Evolutionary conservation across 176 grass and related monocot species (phyloP), one percentile per base, ranked within the genome.

Genomic region (Saccharum spontaneum): DNA sequence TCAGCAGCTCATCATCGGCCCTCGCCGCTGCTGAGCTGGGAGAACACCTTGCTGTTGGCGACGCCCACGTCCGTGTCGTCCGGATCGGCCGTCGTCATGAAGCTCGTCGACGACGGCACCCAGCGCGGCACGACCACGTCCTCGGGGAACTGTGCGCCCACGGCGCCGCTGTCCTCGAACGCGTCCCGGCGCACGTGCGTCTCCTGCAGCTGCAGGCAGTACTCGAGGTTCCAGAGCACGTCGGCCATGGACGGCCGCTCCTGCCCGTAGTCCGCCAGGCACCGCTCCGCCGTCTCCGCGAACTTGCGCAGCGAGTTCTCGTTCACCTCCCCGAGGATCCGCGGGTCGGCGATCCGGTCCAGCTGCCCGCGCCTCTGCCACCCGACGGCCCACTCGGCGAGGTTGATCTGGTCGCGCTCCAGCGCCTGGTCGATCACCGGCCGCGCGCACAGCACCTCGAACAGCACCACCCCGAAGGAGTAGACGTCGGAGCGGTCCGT

Each of bases 401-500:
- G 79, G 76, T 90, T 95, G 44, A 90, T 87, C 87, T 89, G 52
- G 65, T 95, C 90, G 22, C 49, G 63, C 17, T 82, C 60, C 2
- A 81, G 87, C 57, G 67, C 65, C 78, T 89, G 90, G 79, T 95
- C 88, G 67, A 95, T 92, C 36, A 95, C 94, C 31, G 90, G 80
- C 28, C 94, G 84, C 70, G 93, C 91, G 85, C 88, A 95, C 31
- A 95, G 78, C 45, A 95, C 88, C 83, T 95, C 93, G 41, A 90
- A 80, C 20, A 95, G 88, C 79, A 86, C 82, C 3, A 95, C 94
- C 17, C 94, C 94, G 57, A 95, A 95, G 46, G 94, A 95, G 83
- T 95, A 95, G 4, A 95, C 94, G 87, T 95, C 94, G 1, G 94
- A 95, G 0, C 88, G 86, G 83, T 95, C 88, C 17, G 91, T 95